Percentiles rank a stretch among this genome's conserved stretches.
Conservation (phyloP, 78 protist species). For the Creolimax fragrantissima region DNA sequence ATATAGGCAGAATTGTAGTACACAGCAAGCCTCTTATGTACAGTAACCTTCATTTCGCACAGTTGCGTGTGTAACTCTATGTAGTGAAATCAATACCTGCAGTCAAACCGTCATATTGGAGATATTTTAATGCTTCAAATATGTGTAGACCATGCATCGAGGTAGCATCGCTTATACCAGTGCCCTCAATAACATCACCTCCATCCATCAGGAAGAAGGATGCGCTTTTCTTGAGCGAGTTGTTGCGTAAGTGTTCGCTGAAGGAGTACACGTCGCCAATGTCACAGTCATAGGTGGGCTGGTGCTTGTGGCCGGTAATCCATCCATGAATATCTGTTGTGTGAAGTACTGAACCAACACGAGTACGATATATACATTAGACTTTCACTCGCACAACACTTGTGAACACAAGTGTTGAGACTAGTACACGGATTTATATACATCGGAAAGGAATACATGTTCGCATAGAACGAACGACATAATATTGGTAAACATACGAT, state of each 20-base stretch:
- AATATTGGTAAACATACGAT: too few species aligned
- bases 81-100: too few species aligned
- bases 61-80: too few species aligned
- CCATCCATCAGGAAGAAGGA: not conserved
- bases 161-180: not conserved
- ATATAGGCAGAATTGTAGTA: too few species aligned
- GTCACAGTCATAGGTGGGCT: not conserved
- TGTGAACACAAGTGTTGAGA: too few species aligned
- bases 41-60: too few species aligned
- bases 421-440: too few species aligned
- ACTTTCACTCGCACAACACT: too few species aligned
- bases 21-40: too few species aligned
- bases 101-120: not conserved
- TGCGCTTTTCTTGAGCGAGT: not conserved
- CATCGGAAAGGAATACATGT: too few species aligned
- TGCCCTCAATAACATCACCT: not conserved
- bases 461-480: too few species aligned
- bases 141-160: not conserved
- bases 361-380: too few species aligned
- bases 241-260: not conserved
- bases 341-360: not conserved
- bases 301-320: not conserved
- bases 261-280: not conserved
- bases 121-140: not conserved
- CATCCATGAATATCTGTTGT: not conserved